Evolutionary conservation across 2,329 filamentous ascomycete genomes (phyloP), one percentile per base, ranked within the genome.

Genomic region (Calonectria naviculata): DNA sequence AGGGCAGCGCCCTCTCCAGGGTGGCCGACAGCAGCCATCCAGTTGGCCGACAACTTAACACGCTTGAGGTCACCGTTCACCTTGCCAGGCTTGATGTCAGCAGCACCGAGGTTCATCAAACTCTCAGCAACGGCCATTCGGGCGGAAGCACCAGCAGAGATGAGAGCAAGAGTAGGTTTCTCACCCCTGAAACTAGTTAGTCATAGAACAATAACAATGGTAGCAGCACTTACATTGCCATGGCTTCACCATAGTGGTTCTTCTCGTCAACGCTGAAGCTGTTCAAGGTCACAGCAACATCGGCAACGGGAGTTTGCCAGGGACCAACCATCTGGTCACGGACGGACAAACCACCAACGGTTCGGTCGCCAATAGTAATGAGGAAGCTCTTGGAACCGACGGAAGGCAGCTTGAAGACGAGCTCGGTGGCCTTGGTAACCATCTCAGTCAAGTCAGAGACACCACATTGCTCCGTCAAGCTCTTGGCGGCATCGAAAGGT

Each of bases 371-470:
- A 75, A 98, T 99, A 2, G 97, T 98, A 80, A 99, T 98, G 42
- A 99, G 88, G 87, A 98, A 99, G 26, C 93, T 95, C 84, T 98
- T 98, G 26, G 95, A 98, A n/a, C 95, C 96, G 26, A 98, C 97
- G 1, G 95, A 90, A 24, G 97, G 96, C 64, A 98, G 87, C 61
- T 91, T 91, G 66, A 98, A 91, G 3, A 98, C 95, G 72, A 95
- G 88, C 76, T 95, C 91, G 1, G 94, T 90, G 19, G 96, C 95
- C 82, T 95, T 77, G 44, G 75, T 77, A 3, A 76, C 71, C 68
- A 77, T 54, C 21, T 75, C 70, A 24, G 71, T 46, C 17, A 78
- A 42, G n/a, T 89, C 87, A 68, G 85, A 85, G 42, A 84, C 84
- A 29, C 90, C 89, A 24, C 91, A 90, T 29, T 93, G 85, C 77